Conservation (phyloP, 805 yeast genomes). For the Middelhovenomyces tepae region DNA sequence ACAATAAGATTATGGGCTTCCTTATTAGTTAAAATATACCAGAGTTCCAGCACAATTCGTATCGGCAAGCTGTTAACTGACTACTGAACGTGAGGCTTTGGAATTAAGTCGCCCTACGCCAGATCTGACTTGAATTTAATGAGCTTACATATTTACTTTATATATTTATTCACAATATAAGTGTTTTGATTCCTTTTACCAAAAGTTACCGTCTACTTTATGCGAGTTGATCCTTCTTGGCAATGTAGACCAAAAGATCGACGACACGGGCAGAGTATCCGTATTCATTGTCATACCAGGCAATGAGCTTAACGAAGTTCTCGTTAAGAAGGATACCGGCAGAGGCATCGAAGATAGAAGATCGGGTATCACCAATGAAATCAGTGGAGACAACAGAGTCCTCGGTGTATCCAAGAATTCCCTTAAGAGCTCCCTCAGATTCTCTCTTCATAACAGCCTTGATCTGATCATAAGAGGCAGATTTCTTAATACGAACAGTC, state of each 20-base stretch:
- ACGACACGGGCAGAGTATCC: constrained; percentile 92
- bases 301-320: constrained; percentile 73
- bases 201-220: no score
- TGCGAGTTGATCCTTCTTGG: no score
- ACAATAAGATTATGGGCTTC: no score
- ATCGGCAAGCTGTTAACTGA: no score
- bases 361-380: constrained; percentile 69
- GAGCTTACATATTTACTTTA: no score
- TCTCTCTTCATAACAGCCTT: constrained; percentile 60
- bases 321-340: constrained; percentile 81
- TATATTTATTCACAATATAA: no score
- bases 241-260: constrained; percentile 70
- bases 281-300: constrained; percentile 90
- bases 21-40: no score
- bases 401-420: constrained; percentile 76
- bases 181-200: no score
- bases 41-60: no score
- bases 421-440: constrained; percentile 65
- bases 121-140: no score
- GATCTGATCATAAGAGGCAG: constrained; percentile 72
- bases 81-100: no score
- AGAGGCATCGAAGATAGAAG: constrained; percentile 77
- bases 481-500: constrained; percentile 67
- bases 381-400: constrained; percentile 83
- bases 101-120: no score